A percentile compares a stretch with the other conserved stretches of the same genome.
Conservation (phyloP, 768 basidiomycete genomes). For the Tulasnella sp. region DNA sequence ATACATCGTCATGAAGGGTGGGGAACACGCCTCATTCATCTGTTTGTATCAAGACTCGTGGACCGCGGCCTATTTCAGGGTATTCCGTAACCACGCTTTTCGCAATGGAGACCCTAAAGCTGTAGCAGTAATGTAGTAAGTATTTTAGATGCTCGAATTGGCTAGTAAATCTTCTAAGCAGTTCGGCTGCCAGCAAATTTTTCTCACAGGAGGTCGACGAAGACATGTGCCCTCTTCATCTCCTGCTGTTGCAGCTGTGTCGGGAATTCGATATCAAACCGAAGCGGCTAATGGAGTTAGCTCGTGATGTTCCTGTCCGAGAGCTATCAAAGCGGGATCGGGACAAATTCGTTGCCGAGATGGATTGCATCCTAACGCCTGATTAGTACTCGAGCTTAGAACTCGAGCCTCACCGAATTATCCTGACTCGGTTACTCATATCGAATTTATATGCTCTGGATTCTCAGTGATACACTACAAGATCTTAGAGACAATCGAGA, state of each 20-base stretch:
- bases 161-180: too few relatives aligned
- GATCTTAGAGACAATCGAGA: conserved; percentile 43
- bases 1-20: not conserved
- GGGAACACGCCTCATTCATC: not conserved
- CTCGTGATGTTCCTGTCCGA: not conserved
- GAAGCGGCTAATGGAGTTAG: not conserved
- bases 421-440: not conserved
- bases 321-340: not conserved
- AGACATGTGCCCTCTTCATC: not conserved
- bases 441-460: not conserved
- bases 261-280: not conserved
- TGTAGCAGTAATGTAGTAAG: not conserved
- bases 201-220: not conserved
- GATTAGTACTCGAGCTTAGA: conserved; percentile 3
- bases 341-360: not conserved
- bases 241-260: not conserved
- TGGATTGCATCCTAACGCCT: not conserved
- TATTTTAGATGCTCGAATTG: not conserved
- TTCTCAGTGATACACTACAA: too few relatives aligned
- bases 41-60: not conserved
- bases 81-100: not conserved
- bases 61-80: not conserved
- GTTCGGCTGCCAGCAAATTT: not conserved
- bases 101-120: not conserved
- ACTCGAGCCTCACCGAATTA: not conserved